Conservation (phyloP, 495 filamentous ascomycete species). For the Hypoxylon intermedium region DNA sequence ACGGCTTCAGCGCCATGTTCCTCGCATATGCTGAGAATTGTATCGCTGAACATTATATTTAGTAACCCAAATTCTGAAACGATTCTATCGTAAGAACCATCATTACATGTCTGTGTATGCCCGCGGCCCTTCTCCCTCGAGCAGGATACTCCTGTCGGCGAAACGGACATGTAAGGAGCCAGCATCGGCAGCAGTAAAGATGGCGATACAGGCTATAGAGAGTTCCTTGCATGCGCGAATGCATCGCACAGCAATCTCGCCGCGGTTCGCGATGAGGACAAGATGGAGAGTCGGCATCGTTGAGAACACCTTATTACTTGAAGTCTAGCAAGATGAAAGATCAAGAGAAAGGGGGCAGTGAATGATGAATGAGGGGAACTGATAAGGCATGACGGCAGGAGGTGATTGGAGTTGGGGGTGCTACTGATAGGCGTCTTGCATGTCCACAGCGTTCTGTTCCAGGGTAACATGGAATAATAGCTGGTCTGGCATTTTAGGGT, state of each 20-base stretch:
- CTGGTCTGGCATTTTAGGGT: too few relatives aligned
- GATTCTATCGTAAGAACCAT: not conserved
- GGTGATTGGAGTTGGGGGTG: conserved; percentile 11
- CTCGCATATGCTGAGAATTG: conserved; percentile 31
- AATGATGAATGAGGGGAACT: conserved; percentile 20
- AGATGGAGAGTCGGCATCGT: conserved; percentile 14
- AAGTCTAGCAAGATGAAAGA: not conserved
- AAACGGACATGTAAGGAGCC: conserved; percentile 60
- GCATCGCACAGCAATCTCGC: conserved; percentile 63
- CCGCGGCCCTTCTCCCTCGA: conserved; percentile 29
- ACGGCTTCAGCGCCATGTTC: conserved; percentile 26
- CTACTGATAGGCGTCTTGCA: not conserved
- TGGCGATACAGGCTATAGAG: conserved; percentile 57
- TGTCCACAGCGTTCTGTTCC: too few relatives aligned
- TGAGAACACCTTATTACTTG: not conserved
- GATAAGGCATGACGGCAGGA: conserved; percentile 16
- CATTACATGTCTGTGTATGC: conserved; percentile 37
- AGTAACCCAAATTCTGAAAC: not conserved
- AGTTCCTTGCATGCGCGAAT: conserved; percentile 52
- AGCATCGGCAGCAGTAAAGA: conserved; percentile 64
- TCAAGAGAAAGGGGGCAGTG: too few relatives aligned
- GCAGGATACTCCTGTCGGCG: conserved; percentile 57
- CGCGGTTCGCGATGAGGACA: conserved; percentile 58
- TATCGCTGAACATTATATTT: conserved; percentile 21
- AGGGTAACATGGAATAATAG: too few relatives aligned